A percentile compares a stretch with the other conserved stretches of the same genome.
phyloP scores from a whole-genome alignment of 2,329 filamentous ascomycete genomes.

The Microcyclosporella mali region DNA sequence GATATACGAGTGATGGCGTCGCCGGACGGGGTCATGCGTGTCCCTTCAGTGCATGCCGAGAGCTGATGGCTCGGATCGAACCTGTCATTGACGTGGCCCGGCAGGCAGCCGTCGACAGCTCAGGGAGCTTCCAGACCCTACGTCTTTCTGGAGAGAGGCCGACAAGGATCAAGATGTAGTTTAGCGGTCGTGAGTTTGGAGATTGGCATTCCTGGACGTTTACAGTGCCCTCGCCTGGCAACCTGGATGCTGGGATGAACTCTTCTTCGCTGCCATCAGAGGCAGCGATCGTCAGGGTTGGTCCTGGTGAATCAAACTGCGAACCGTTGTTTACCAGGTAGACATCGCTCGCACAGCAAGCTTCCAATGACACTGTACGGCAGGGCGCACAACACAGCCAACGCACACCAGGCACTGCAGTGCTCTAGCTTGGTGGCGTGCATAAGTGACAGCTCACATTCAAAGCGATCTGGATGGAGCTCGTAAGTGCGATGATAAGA shows the following conservation, averaged over 20 bases:
- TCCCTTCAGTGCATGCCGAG: slow-evolving; percentile 13
- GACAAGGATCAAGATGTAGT: background rate
- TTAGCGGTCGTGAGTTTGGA: background rate
- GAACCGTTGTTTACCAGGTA: slow-evolving; percentile 13
- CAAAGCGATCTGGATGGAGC: background rate
- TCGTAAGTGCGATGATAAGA: too few species aligned
- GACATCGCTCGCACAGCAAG: slow-evolving; percentile 10
- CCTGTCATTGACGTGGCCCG: slow-evolving; percentile 15
- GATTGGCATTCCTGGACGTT: background rate
- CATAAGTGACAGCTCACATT: slow-evolving; percentile 16
- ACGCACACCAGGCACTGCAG: slow-evolving; percentile 6
- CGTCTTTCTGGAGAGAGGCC: background rate
- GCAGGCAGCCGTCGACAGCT: slow-evolving; percentile 14
- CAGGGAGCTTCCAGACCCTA: background rate
- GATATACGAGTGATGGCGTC: slow-evolving; percentile 7
- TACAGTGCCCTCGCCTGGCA: too few species aligned
- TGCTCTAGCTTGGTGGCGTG: slow-evolving; percentile 10
- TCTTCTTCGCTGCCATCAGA: too few species aligned
- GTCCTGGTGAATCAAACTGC: too few species aligned
- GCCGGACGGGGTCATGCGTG: slow-evolving; percentile 8
- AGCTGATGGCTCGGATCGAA: slow-evolving; percentile 14
- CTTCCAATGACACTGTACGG: slow-evolving; percentile 17
- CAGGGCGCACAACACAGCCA: slow-evolving; percentile 14
- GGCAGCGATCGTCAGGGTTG: too few species aligned
- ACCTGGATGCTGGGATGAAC: too few species aligned